phyloP scores from a whole-genome alignment of 768 basidiomycete genomes.

The Glaciozyma martinii region DNA sequence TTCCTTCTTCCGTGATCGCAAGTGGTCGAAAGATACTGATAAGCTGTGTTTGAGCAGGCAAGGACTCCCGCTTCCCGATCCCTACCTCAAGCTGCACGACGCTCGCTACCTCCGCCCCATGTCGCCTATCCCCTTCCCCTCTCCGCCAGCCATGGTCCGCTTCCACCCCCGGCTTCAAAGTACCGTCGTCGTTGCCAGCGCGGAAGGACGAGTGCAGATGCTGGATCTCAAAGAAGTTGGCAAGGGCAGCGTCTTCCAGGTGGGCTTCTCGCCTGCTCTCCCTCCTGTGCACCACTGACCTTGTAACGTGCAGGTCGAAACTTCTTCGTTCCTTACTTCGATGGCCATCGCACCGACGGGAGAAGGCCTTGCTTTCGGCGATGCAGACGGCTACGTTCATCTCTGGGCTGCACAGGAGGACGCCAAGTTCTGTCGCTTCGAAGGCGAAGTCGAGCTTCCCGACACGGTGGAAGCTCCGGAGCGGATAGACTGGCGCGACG shows the following conservation, averaged over 20 bases:
- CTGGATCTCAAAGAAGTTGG: constrained; percentile 67
- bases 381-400: constrained; percentile 74
- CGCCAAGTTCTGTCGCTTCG: constrained; percentile 78
- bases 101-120: constrained; percentile 71
- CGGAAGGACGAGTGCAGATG: constrained; percentile 72
- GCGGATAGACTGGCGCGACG: constrained; percentile 68
- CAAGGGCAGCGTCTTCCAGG: constrained; percentile 65
- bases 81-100: constrained; percentile 87
- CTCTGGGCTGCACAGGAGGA: constrained; percentile 55
- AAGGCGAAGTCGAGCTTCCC: constrained; percentile 77
- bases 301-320: constrained; percentile 30
- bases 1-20: neutral
- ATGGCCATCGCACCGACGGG: constrained; percentile 75
- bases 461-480: constrained; percentile 61
- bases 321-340: constrained; percentile 64
- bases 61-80: constrained; percentile 77
- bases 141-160: constrained; percentile 76
- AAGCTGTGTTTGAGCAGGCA: constrained; percentile 48
- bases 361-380: constrained; percentile 86
- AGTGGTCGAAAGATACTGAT: neutral
- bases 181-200: constrained; percentile 64
- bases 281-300: neutral
- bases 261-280: constrained; percentile 33
- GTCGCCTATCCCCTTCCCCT: constrained; percentile 75
- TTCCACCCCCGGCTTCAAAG: constrained; percentile 66